Evolutionary conservation across 371 early-diverging fungal species (phyloP).

Genomic region (Apophysomyces ossiformis): DNA sequence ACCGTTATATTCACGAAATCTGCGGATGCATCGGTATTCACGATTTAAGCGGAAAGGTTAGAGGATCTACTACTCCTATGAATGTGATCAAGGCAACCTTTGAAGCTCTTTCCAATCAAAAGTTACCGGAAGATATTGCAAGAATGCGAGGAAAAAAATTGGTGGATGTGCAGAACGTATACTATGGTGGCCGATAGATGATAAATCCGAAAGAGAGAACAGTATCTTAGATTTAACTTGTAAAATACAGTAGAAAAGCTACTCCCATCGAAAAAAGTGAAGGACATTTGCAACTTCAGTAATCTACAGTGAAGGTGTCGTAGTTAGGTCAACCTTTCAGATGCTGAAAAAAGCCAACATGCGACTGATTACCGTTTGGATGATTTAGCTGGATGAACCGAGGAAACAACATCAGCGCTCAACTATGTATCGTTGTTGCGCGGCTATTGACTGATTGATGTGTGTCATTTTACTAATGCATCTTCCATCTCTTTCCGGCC

Average conservation of each 20-base stretch:
- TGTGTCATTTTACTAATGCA: no score
- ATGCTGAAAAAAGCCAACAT: no score
- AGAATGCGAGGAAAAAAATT: slow-evolving; percentile 88
- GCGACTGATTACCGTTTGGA: no score
- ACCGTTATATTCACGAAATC: slow-evolving; percentile 94
- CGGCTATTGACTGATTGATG: no score
- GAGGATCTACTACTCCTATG: slow-evolving; percentile 94
- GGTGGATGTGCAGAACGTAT: slow-evolving; percentile 85
- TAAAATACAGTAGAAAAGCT: background rate
- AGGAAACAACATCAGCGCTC: no score
- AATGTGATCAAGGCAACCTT: slow-evolving; percentile 98
- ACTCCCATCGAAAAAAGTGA: no score
- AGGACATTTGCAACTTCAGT: no score
- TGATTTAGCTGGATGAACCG: no score
- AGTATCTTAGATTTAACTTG: background rate
- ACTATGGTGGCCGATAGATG: slow-evolving; percentile 64
- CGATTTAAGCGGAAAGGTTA: slow-evolving; percentile 91
- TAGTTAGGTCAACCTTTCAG: no score
- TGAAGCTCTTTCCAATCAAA: slow-evolving; percentile 88
- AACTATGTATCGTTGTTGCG: no score
- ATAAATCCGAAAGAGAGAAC: slow-evolving; percentile 1
- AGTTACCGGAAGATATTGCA: slow-evolving; percentile 87
- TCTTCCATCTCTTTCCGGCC: no score
- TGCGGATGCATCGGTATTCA: slow-evolving; percentile 92
- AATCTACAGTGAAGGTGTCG: no score